phyloP scores from a whole-genome alignment of 2,329 filamentous ascomycete species.

The Ceratocystis albifundus region DNA sequence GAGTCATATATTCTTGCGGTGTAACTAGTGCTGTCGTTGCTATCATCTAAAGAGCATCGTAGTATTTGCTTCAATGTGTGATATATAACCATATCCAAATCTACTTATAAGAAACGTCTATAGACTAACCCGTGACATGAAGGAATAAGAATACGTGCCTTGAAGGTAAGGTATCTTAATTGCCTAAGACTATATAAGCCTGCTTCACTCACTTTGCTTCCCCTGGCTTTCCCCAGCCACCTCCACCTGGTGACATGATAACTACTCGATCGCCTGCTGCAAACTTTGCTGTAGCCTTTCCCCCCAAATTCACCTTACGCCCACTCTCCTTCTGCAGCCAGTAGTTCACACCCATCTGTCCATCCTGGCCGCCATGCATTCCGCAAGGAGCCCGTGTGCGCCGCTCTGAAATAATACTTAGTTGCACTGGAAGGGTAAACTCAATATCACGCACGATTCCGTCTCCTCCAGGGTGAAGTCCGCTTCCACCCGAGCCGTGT shows the following conservation, averaged over 20 bases:
- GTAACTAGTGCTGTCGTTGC: too few relatives aligned
- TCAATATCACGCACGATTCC: constrained; percentile 69
- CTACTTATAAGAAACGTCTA: too few relatives aligned
- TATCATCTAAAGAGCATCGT: too few relatives aligned
- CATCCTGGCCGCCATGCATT: constrained; percentile 70
- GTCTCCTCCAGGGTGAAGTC: constrained; percentile 58
- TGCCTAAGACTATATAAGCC: too few relatives aligned
- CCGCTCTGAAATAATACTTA: constrained; percentile 65
- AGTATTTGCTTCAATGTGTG: too few relatives aligned
- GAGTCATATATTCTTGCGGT: too few relatives aligned
- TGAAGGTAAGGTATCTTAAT: too few relatives aligned
- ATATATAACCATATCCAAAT: too few relatives aligned
- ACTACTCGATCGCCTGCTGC: constrained; percentile 66
- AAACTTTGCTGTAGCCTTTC: constrained; percentile 71
- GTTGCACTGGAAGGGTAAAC: constrained; percentile 64
- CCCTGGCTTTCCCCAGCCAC: constrained; percentile 55
- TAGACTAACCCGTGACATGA: too few relatives aligned
- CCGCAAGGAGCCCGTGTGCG: constrained; percentile 62
- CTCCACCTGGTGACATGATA: constrained; percentile 65
- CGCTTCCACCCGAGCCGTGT: constrained; percentile 49
- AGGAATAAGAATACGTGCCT: too few relatives aligned
- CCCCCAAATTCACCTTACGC: constrained; percentile 59
- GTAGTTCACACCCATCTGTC: constrained; percentile 66
- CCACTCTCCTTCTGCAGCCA: constrained; percentile 69
- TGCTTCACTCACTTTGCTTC: background rate